Evolutionary conservation across 768 basidiomycete species (phyloP), one percentile per base, ranked within the genome.

Genomic region (Pisolithus microcarpus): DNA sequence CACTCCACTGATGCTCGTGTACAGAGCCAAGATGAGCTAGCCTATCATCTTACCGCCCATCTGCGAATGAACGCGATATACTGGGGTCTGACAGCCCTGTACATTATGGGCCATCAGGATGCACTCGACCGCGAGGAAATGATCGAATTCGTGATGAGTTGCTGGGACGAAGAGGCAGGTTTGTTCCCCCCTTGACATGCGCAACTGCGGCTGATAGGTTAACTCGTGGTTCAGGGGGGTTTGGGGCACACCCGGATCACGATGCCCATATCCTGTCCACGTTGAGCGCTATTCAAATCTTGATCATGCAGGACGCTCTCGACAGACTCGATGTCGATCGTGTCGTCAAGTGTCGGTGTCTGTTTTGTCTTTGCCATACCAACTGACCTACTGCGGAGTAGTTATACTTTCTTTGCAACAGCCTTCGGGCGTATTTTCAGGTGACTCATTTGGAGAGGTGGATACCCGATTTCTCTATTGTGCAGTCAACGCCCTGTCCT

Each of bases 51-150:
- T 18, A 94, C 94, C 0, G 76, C 92, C 11, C 96, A 99, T 67
- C 78, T 98, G 7, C 87, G 95, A 7, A 74, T 99, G 69, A 98
- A 97, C 66, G 95, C 93, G 2, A 75, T 98, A 7, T 99, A 96
- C 67, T 99, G 96, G 96, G 96, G 92, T 7, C 72, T 93, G 38
- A 91, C 87, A 0, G 92, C 96, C 0, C 71, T 95, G 3, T 87
- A 78, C 36, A 73, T 92, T 43, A 87, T 98, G 84, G 80, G 77
- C 1, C 78, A 77, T 42, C 72, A 80, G 49, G 86, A 93, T 45
- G 91, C 91, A 0, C 72, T 99, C 47, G 78, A 87, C 57, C 71
- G 84, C 38, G 81, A 91, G 23, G 91, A 91, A 55, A 89, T 89
- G 78, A 78, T 98, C 28, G 76, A 76, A 2, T 98, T 89, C 64